phyloP scores from a whole-genome alignment of 2,329 filamentous ascomycete species.

The Claviceps quebecensis region DNA sequence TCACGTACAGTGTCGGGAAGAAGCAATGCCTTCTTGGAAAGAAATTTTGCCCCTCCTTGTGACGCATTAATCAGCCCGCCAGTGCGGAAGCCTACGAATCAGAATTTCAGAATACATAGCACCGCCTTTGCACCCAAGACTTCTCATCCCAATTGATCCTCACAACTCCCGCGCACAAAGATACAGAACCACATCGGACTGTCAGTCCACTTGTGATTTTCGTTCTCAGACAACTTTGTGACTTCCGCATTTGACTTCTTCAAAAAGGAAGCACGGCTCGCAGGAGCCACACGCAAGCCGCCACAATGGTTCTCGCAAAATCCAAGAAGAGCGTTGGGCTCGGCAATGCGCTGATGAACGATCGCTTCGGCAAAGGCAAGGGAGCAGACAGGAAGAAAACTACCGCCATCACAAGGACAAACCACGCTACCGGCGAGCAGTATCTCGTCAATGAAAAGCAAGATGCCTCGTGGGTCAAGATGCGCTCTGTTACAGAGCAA shows the following conservation, averaged over 20 bases:
- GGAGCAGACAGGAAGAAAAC: conserved; percentile 65
- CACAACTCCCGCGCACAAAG: no score
- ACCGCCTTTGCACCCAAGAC: not conserved
- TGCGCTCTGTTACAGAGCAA: conserved; percentile 97
- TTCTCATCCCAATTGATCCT: not conserved
- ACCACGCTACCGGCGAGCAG: conserved; percentile 69
- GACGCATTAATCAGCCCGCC: conserved; percentile 24
- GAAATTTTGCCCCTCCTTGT: conserved; percentile 37
- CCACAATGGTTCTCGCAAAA: conserved; percentile 56
- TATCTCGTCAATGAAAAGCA: conserved; percentile 86
- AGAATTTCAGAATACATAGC: not conserved
- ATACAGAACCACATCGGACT: not conserved
- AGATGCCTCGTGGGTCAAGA: conserved; percentile 95
- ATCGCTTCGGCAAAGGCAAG: conserved; percentile 91
- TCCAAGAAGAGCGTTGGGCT: conserved; percentile 91
- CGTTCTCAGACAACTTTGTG: not conserved
- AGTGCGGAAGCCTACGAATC: not conserved
- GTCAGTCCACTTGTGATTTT: not conserved
- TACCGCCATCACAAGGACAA: conserved; percentile 47
- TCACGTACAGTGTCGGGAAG: conserved; percentile 16
- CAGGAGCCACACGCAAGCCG: conserved; percentile 4
- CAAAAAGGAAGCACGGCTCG: not conserved
- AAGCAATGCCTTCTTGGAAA: conserved; percentile 8
- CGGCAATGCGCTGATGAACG: conserved; percentile 97
- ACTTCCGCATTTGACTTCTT: not conserved